A percentile compares a stretch with the other conserved stretches of the same genome.
Conservation (phyloP, 2,329 filamentous ascomycete genomes). For the Cladophialophora psammophila region DNA sequence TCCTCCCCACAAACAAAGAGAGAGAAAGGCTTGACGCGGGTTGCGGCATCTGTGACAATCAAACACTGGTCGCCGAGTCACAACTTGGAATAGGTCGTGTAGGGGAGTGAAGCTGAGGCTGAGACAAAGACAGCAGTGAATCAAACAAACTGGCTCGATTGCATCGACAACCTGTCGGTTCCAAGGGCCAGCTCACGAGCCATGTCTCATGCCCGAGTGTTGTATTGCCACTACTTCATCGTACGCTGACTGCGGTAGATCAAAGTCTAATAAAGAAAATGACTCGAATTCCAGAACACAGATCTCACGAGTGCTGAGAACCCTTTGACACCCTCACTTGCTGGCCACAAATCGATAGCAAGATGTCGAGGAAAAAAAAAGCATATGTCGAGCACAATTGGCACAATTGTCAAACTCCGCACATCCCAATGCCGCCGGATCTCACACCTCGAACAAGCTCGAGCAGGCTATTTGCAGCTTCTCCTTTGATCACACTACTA, state of each 20-base stretch:
- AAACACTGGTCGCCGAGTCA: not conserved
- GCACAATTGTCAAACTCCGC: conserved; percentile 20
- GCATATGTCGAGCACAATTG: not conserved
- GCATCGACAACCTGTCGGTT: not conserved
- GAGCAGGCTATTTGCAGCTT: conserved; percentile 40
- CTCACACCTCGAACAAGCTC: conserved; percentile 35
- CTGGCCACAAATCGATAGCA: not conserved
- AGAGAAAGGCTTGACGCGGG: not conserved
- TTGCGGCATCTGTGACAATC: not conserved
- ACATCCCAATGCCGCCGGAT: conserved; percentile 33
- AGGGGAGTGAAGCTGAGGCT: no score
- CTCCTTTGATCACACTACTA: conserved; percentile 41
- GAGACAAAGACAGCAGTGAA: not conserved
- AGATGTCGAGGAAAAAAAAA: not conserved
- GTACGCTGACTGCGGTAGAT: not conserved
- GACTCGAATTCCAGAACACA: not conserved
- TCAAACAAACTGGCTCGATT: not conserved
- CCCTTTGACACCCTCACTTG: not conserved
- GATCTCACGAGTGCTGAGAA: not conserved
- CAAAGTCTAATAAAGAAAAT: not conserved
- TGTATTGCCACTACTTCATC: not conserved
- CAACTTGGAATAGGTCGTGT: not conserved
- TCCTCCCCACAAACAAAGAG: not conserved
- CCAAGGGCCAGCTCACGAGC: not conserved
- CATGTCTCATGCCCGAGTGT: not conserved